phyloP scores from a whole-genome alignment of 805 yeast genomes.

The Kazachstania kunashirensis region DNA sequence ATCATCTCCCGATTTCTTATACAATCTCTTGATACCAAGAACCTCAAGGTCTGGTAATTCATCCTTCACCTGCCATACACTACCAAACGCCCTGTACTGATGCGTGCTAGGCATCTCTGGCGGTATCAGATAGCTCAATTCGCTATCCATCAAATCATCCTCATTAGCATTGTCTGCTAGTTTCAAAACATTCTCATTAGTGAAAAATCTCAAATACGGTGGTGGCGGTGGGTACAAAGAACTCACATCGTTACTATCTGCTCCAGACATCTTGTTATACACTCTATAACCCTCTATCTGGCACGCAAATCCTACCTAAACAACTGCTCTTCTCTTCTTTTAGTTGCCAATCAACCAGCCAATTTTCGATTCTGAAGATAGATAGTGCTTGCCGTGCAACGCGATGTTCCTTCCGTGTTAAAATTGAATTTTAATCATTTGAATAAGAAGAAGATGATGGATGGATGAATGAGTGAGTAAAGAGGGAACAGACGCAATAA shows the following conservation, averaged over 20 bases:
- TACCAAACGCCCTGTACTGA: constrained; percentile 80
- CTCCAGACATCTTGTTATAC: constrained; percentile 7
- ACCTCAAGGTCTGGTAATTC: constrained; percentile 65
- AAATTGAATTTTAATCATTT: background rate
- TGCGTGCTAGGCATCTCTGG: constrained; percentile 54
- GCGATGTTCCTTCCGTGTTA: background rate
- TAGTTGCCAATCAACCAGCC: too few relatives aligned
- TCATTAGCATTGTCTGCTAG: constrained; percentile 24
- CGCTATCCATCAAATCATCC: constrained; percentile 11
- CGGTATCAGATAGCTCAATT: constrained; percentile 49
- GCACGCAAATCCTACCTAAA: too few relatives aligned
- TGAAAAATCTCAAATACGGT: constrained; percentile 63
- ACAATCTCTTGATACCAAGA: constrained; percentile 70
- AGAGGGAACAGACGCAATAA: background rate
- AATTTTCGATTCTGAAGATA: too few relatives aligned
- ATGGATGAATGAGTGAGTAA: too few relatives aligned
- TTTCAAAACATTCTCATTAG: constrained; percentile 51
- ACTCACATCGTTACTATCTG: constrained; percentile 34
- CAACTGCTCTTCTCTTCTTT: too few relatives aligned
- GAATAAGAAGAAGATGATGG: background rate
- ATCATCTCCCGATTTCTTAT: constrained; percentile 28
- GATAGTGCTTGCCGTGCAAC: background rate
- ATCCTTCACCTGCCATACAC: constrained; percentile 72
- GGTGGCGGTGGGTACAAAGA: constrained; percentile 95
- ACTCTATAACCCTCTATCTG: too few relatives aligned